Conservation (phyloP, 768 basidiomycete species). For the Hericium rajendrae region DNA sequence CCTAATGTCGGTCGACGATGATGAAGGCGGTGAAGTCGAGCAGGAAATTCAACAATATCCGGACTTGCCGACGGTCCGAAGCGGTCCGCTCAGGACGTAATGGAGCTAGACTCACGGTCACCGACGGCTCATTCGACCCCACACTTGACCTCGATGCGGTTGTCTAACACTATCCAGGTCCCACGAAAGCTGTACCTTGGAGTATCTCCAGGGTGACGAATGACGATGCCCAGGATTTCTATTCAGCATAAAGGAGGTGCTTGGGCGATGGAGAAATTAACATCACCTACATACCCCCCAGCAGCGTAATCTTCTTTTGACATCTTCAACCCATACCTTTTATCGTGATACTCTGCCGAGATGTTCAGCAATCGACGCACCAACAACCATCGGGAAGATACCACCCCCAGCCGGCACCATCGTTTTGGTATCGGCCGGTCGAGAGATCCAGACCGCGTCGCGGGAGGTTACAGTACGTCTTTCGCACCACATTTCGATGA, state of each 20-base stretch:
- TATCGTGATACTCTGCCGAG: not conserved
- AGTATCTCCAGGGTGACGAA: not conserved
- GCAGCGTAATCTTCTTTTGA: not conserved
- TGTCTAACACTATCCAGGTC: not conserved
- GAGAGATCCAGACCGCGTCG: conserved; percentile 34
- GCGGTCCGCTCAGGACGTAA: not conserved
- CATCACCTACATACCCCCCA: not conserved
- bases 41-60: not conserved
- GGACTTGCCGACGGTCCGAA: not conserved
- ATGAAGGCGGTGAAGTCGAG: not conserved
- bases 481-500: not conserved
- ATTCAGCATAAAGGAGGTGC: not conserved
- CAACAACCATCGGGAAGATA: not conserved
- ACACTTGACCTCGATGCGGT: not conserved
- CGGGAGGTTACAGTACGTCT: conserved; percentile 38
- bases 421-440: conserved; percentile 4
- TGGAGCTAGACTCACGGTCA: not conserved
- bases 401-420: conserved; percentile 5
- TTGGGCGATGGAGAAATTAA: not conserved
- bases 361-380: conserved; percentile 5
- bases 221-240: not conserved
- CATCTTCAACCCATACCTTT: not conserved
- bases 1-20: too few species aligned
- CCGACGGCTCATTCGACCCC: not conserved
- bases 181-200: not conserved